Evolutionary conservation across 441 rosid genomes (phyloP), one percentile per base, ranked within the genome.

Genomic region (California macrophylla): DNA sequence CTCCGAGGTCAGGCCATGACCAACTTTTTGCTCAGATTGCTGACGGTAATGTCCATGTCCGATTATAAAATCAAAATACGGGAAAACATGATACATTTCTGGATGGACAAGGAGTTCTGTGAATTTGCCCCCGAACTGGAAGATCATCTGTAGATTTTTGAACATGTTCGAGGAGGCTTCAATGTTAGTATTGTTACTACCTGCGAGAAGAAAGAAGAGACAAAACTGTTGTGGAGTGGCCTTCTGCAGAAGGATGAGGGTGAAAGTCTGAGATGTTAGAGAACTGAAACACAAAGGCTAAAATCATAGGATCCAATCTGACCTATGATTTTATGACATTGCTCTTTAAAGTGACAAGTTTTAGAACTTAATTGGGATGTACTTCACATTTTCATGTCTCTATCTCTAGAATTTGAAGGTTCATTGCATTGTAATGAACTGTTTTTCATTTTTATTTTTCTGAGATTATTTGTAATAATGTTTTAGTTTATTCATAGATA

Each of bases 111-210:
- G 20, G 56, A 47, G 56, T 15, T 47, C 56, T 15, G 18, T 47
- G 56, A 47, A n/a, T 47, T 47, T 16, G n/a, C 56, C 6, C 56
- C 56, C 3, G 56, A 47, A 47, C 56, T 47, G 56, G 56, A 47
- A 47, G 56, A 47, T 47, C 56, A 47, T n/a, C n/a, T 47, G 20
- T 20, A 47, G 56, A 47, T 47, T 47, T 47, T 47, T 16, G 56
- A 47, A 47, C 18, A 47, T 47, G 56, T 47, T 47, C 56, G 56
- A 47, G 56, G 56, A 47, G 56, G 56, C 21, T 47, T 47, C 56
- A 47, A 47, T 47, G 56, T 47, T 16, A 15, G 20, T 47, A 47
- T 47, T 3, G 56, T 15, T 0, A 47, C 56, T 3, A 47, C 56
- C 0, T 4, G 6, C 18, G 1, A 15, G 56, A 47, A 20, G 3